Evolutionary conservation across 169 alveolate genomes (phyloP).

Genomic region (Cyclospora cayetanensis): DNA sequence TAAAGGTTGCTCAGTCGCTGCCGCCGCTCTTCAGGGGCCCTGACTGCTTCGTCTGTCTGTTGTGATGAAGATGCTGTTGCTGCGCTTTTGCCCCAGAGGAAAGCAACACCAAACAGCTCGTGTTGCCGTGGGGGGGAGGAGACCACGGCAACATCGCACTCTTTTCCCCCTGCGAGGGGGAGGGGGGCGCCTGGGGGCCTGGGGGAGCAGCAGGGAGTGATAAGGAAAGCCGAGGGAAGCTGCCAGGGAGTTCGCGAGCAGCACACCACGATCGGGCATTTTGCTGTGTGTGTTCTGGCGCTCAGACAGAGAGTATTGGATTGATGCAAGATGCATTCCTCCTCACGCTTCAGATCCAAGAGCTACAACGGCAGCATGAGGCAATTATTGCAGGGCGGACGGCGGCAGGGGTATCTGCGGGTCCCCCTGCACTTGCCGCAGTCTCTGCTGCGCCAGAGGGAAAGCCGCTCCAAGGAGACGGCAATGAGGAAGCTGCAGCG

Average conservation of each 20-base stretch:
- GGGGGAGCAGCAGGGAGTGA: no score
- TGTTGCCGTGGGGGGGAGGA: neutral
- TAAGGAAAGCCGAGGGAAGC: no score
- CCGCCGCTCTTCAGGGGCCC: neutral
- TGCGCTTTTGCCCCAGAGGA: neutral
- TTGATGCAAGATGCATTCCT: slow-evolving; percentile 49
- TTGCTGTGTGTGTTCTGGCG: neutral
- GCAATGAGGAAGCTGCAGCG: neutral
- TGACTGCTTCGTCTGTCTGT: neutral
- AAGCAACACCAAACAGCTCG: neutral
- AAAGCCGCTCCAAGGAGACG: neutral
- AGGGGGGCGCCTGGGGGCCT: no score
- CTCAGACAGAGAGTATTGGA: slow-evolving; percentile 37
- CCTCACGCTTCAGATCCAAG: slow-evolving; percentile 14
- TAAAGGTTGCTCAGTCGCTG: neutral
- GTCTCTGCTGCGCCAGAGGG: neutral
- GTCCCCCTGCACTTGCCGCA: neutral
- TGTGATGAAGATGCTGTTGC: neutral
- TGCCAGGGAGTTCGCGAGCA: no score
- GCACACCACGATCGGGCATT: no score
- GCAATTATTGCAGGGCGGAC: neutral
- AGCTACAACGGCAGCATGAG: slow-evolving; percentile 41
- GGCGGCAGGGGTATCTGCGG: neutral
- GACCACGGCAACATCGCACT: neutral
- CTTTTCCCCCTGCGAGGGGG: no score